Evolutionary conservation across 176 grass and related monocot genomes (phyloP).

Genomic region (Cocos nucifera): DNA sequence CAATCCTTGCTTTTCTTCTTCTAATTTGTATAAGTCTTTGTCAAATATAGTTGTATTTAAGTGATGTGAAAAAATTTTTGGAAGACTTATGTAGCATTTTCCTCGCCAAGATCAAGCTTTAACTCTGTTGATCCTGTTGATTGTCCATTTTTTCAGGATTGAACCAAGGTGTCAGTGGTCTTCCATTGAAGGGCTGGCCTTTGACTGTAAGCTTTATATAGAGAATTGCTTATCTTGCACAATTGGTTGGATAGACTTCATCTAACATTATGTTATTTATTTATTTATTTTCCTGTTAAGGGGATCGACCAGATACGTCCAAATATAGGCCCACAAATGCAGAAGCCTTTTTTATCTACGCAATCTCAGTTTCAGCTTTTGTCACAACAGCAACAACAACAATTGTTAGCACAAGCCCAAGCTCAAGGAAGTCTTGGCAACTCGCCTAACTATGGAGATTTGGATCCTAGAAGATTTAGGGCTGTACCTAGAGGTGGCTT

Average conservation of each 20-base stretch:
- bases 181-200: constrained; percentile 98
- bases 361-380: constrained; percentile 92
- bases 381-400: constrained; percentile 94
- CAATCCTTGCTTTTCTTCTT: too few relatives aligned
- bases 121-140: not conserved
- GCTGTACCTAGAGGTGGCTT: constrained; percentile 42
- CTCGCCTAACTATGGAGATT: constrained; percentile 62
- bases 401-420: constrained; percentile 92
- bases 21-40: too few relatives aligned
- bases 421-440: constrained; percentile 59
- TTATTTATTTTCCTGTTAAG: constrained; percentile 19
- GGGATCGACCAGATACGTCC: constrained; percentile 84
- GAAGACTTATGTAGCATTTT: too few relatives aligned
- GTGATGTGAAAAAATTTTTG: too few relatives aligned
- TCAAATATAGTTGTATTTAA: too few relatives aligned
- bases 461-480: constrained; percentile 71
- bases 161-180: constrained; percentile 85
- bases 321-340: constrained; percentile 78
- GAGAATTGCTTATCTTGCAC: constrained; percentile 10
- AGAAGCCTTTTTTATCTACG: constrained; percentile 84
- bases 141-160: constrained; percentile 46
- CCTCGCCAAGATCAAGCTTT: too few relatives aligned
- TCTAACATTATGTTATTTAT: constrained; percentile 3
- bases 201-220: constrained; percentile 56
- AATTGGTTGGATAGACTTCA: constrained; percentile 3